Evolutionary conservation across 1,284 basidiomycete species (phyloP), one percentile per base, ranked within the genome.

Genomic region (Sphagnurus paluster): DNA sequence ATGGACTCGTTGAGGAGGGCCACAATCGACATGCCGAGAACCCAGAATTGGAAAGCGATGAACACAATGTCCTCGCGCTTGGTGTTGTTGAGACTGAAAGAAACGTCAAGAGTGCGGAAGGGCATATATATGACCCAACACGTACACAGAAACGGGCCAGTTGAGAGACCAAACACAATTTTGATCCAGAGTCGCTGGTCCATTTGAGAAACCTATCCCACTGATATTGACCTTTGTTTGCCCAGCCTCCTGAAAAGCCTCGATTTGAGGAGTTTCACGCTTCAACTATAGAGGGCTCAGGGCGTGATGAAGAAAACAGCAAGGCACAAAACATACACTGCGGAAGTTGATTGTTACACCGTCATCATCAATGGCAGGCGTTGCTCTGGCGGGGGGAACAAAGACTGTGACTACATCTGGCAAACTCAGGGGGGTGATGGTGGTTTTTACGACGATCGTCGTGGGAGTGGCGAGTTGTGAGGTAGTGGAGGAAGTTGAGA

Each of bases 1-100:
- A 90, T 86, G 1, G 87, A 90, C 64, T 90, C 87, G 59, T 90
- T 89, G 42, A 89, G 64, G 37, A 90, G 65, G 4, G 87, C 88
- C 36, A 88, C 83, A 30, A 86, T 55, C 3, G 87, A 89, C 82
- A 90, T 86, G 28, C 84, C 86, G 17, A 90, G 68, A 1, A 89
- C 79, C 88, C 88, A 90, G 46, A 87, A 68, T 55, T 90, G 86
- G 69, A 90, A 91, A 8, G 75, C 74, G 39, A 90, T 82, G 62
- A 90, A 89, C 11, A 83, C 75, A 49, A 87, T 66, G 57, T 90
- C 88, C 59, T 90, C 87, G 19, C 88, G 82, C 58, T 87, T 79
- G 16, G 85, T 87, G 59, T 88, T 78, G 44, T 70, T 69, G 42
- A 90, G 71, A 24, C 87, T 89, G 50, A 16, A 50, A 47, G 19